Base-by-base conservation (phyloP, 2,329 filamentous ascomycete species). In the Verticillium klebahnii region DNA sequence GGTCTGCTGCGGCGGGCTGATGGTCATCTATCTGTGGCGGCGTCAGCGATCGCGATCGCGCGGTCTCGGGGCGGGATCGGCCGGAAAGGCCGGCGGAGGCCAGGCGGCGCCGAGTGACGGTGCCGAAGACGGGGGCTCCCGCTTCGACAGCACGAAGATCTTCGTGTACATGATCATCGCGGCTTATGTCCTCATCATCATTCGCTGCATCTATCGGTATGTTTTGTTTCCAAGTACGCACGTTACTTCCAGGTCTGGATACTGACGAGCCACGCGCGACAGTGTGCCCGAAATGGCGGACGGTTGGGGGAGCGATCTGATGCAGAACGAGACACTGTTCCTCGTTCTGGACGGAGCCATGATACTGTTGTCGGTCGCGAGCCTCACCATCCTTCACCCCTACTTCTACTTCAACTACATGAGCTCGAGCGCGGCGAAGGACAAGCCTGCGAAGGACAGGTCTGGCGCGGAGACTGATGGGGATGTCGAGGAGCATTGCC, bases 1-100 rank as follows among this genome's bases (percentile, higher is more conserved):
- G 69, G 11, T 67, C 23, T 63, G 63, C 39, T 70, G 69, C 14
- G 69, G 64, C 1, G 23, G 19, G 1, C 56, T 64, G 7, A 65
- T 67, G 62, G 5, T 64, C 23, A 19, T 60, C 2, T 65, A 65
- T 58, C 39, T 50, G 29, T 57, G 25, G 17, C 34, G 59, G 15
- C 32, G 34, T 14, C 40, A 45, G 17, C 25, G 39, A 15, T 52
- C 23, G 37, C 37, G 17, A 2, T 17, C 6, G 14, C 31, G 25
- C 11, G 14, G 29, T 56, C 29, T 29, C 29, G 29, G 29, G 29
- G 29, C 29, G 29, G 29, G 29, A 4, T 5, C 4, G 29, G 29
- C 29, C 29, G 29, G 29, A 29, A 29, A 29, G 5, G 5, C 29
- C 29, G 29, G 29, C 3, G 29, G 29, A 29, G 29, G 29, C 29